Percentiles rank a stretch among this genome's conserved stretches.
Evolutionary conservation across 2,329 filamentous ascomycete genomes (phyloP).

Genomic region (Canariomyces notabilis): DNA sequence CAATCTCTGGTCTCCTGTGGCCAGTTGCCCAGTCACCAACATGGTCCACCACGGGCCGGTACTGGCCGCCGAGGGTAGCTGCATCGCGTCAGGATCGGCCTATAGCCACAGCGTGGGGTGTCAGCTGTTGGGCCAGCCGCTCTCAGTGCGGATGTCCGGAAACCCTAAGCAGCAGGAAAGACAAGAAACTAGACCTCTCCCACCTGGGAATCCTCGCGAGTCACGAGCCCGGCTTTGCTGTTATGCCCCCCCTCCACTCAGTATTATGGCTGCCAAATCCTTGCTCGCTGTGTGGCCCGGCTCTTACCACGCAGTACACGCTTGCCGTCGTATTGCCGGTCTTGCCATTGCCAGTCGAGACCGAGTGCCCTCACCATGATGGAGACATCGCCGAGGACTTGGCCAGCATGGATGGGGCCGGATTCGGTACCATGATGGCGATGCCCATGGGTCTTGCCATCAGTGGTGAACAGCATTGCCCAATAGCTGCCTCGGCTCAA

Average conservation of each 20-base stretch:
- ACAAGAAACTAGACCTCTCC: neutral
- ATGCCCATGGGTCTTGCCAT: slow-evolving; percentile 17
- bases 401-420: slow-evolving; percentile 8
- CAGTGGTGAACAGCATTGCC: slow-evolving; percentile 15
- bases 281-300: neutral
- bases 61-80: slow-evolving; percentile 6
- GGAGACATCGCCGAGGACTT: slow-evolving; percentile 9
- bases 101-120: slow-evolving; percentile 11
- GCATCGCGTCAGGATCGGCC: slow-evolving; percentile 13
- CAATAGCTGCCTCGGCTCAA: slow-evolving; percentile 14
- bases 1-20: slow-evolving; percentile 1
- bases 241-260: neutral
- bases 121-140: neutral
- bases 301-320: neutral
- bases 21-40: neutral
- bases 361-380: slow-evolving; percentile 1
- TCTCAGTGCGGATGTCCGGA: neutral
- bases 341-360: neutral
- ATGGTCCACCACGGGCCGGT: slow-evolving; percentile 7
- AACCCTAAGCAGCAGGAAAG: neutral
- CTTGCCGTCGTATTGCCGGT: neutral
- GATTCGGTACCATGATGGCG: slow-evolving; percentile 20
- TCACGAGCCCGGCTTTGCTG: neutral
- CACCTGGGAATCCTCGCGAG: neutral
- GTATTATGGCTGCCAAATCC: neutral